Evolutionary conservation across 2,329 filamentous ascomycete genomes (phyloP), one percentile per base, ranked within the genome.

Genomic region (Talaromyces albobiverticillius): DNA sequence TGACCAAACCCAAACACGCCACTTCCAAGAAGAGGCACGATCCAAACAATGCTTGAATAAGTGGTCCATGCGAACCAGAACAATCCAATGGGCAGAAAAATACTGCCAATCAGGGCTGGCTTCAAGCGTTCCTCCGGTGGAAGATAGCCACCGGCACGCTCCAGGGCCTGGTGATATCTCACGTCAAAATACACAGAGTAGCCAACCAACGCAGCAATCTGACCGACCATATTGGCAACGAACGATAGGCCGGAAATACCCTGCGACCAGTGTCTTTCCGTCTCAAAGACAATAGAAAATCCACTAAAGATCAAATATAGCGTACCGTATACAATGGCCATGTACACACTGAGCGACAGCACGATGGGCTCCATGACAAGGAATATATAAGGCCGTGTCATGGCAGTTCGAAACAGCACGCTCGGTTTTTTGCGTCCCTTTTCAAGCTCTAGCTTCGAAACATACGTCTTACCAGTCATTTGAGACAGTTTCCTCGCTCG

Each of bases 181-280:
- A n/a, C n/a, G n/a, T n/a, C n/a, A n/a, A n/a, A n/a, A n/a, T n/a
- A n/a, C n/a, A n/a, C n/a, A n/a, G n/a, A n/a, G n/a, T n/a, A n/a
- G n/a, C n/a, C n/a, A n/a, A n/a, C n/a, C n/a, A n/a, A n/a, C n/a
- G n/a, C n/a, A n/a, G n/a, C n/a, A n/a, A n/a, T n/a, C n/a, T n/a
- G n/a, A n/a, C n/a, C n/a, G n/a, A n/a, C n/a, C n/a, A n/a, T n/a
- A n/a, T n/a, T n/a, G n/a, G n/a, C n/a, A n/a, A n/a, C n/a, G n/a
- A n/a, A 62, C 2, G 57, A 53, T 3, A 65, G 56, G 3, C 62
- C 59, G 14, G 75, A 81, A 45, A 79, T 79, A 23, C 73, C 74
- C 53, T 86, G 81, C 1, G 79, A 77, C 0, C 82, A 84, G 1
- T 77, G 75, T 66, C 78, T 85, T 65, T 85, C 86, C 3, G 79